A percentile compares a stretch with the other conserved stretches of the same genome.
phyloP scores from a whole-genome alignment of 805 yeast genomes.

The Helenozyma baotianmanensis region DNA sequence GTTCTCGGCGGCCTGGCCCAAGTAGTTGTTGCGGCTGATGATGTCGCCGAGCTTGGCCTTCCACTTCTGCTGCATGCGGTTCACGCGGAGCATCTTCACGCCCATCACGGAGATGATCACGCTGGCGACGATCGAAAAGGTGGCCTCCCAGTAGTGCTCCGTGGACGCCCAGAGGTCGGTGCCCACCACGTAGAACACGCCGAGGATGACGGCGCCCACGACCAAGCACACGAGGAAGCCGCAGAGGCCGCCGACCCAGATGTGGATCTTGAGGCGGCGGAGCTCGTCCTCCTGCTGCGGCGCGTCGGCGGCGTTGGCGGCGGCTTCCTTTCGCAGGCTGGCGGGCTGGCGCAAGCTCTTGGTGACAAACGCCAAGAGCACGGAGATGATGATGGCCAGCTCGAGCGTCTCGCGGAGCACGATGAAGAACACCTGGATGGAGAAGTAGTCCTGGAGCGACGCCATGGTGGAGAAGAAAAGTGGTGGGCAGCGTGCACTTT shows the following conservation, averaged over 20 bases:
- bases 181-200: conserved; percentile 38
- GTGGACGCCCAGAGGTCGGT: conserved; percentile 42
- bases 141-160: conserved; percentile 48
- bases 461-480: conserved; percentile 5
- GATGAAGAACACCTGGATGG: conserved; percentile 18
- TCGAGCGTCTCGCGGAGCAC: conserved; percentile 17
- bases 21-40: conserved; percentile 20
- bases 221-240: conserved; percentile 38
- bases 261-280: conserved; percentile 27
- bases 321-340: background rate
- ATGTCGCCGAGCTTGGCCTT: conserved; percentile 30
- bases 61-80: conserved; percentile 44
- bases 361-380: conserved; percentile 16
- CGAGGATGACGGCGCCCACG: conserved; percentile 36
- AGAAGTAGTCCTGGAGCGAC: conserved; percentile 13
- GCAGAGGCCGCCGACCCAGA: conserved; percentile 41
- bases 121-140: conserved; percentile 41
- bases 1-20: conserved; percentile 15
- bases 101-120: conserved; percentile 45
- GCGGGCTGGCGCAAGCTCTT: conserved; percentile 6
- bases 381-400: conserved; percentile 19
- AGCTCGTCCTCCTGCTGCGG: conserved; percentile 11
- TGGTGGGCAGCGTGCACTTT: background rate
- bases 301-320: background rate
- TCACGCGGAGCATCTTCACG: conserved; percentile 38